Percentiles rank a stretch among this genome's conserved stretches.
Conservation (phyloP, 169 alveolate genomes). For the Neospora caninum region DNA sequence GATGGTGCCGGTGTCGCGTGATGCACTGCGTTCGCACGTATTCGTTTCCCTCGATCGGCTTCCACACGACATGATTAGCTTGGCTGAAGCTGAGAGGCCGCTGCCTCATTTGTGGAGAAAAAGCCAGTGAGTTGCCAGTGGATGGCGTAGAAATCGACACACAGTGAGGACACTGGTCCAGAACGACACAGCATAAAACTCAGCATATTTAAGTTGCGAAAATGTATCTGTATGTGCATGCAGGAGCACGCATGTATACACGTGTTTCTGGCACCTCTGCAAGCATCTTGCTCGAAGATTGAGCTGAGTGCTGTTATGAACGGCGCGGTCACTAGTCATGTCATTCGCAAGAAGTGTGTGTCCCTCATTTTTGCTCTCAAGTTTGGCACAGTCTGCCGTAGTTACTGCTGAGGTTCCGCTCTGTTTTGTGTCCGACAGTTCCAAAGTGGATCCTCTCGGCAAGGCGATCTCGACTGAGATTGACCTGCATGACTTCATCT, state of each 20-base stretch:
- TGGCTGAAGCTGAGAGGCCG: not conserved
- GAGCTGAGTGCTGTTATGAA: too few relatives aligned
- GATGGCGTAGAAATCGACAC: not conserved
- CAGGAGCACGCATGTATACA: too few relatives aligned
- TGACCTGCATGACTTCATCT: not conserved
- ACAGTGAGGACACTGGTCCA: too few relatives aligned
- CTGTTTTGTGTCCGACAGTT: not conserved
- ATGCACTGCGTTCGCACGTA: not conserved
- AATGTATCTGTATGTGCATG: too few relatives aligned
- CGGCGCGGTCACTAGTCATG: too few relatives aligned
- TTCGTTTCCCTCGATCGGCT: conserved; percentile 14
- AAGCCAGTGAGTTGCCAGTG: not conserved
- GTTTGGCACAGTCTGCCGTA: not conserved
- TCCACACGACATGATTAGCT: conserved; percentile 15
- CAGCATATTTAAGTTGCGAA: too few relatives aligned
- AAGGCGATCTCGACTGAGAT: conserved; percentile 29
- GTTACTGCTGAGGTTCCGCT: too few relatives aligned
- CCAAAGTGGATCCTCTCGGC: not conserved
- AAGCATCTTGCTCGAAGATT: too few relatives aligned
- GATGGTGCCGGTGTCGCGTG: conserved; percentile 2
- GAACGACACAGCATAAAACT: too few relatives aligned
- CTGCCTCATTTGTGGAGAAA: conserved; percentile 29
- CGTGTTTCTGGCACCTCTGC: too few relatives aligned
- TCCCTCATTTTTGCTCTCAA: not conserved
- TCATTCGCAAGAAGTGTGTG: not conserved